Conservation (phyloP, 2,329 filamentous ascomycete species). For the Fusarium sp. region DNA sequence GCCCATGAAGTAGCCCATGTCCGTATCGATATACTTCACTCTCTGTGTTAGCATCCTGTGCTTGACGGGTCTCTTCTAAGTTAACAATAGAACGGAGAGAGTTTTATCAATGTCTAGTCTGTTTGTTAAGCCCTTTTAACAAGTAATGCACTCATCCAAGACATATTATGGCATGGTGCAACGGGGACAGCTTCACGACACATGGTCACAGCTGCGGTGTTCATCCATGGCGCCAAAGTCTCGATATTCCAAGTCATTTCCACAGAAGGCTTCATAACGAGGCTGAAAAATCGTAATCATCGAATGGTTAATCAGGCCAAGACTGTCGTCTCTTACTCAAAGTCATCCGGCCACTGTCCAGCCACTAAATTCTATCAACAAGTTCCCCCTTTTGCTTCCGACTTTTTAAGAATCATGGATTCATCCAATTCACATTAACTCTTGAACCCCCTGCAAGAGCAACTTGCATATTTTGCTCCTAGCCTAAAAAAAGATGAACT, state of each 20-base stretch:
- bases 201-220: not conserved
- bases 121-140: not conserved
- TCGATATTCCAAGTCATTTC: not conserved
- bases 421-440: conserved; percentile 16
- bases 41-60: not conserved
- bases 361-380: not conserved
- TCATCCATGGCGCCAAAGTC: not conserved
- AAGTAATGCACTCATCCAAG: not conserved
- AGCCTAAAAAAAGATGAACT: not conserved
- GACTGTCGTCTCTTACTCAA: not conserved
- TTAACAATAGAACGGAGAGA: too few species aligned
- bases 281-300: not conserved
- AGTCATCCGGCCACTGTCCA: not conserved
- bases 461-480: not conserved
- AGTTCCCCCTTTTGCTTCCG: not conserved
- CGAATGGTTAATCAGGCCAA: not conserved
- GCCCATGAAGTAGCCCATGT: not conserved
- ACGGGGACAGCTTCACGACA: not conserved
- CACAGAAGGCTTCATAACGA: not conserved
- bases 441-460: not conserved
- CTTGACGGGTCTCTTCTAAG: not conserved
- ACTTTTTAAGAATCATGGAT: conserved; percentile 27
- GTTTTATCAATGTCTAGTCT: not conserved
- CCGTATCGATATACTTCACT: not conserved
- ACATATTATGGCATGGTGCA: not conserved